Evolutionary conservation across 352 stramenopile genomes (phyloP), one percentile per base, ranked within the genome.

Genomic region (Pythium oligandrum): DNA sequence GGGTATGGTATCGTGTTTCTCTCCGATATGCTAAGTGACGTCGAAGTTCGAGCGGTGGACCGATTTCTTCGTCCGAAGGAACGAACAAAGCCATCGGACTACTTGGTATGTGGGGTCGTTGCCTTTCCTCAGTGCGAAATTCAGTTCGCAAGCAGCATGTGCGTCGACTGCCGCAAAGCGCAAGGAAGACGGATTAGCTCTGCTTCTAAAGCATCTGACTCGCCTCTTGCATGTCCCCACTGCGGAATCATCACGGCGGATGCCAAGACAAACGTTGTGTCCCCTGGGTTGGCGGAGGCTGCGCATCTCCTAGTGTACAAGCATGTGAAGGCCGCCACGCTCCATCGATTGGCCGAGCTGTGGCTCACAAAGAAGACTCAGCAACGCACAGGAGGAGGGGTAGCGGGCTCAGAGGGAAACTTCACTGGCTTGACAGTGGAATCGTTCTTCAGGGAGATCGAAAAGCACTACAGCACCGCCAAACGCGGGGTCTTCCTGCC

Each of bases 391-490:
- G 3, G 43, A 54, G 17, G 37, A 43, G 30, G 56, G 43, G 9
- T 31, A 32, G 10, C 8, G 8, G 43, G 8, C 8, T 30, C 9
- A n/a, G 43, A 48, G 8, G 59, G 63, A 4, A 66, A 38, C 51
- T 64, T 77, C 35, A 55, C 73, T 37, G 79, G 76, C 2, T 68
- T 90, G 42, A 88, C 70, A 0, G 66, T 79, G 17, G 66, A 80
- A 10, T 76, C 75, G 56, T 86, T 90, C 52, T 80, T 90, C 40
- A 44, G 45, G 4, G 75, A 88, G 47, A 75, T 86, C 44, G 71
- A 86, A 39, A 63, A 62, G 32, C 69, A 81, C 39, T 54, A 83
- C 11, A 63, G 70, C 4, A 60, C 55, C 0, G 75, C 66, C 66
- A 83, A 79, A 51, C 74, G 76, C 6, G 74, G 79, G 1, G 51